Base-by-base conservation (phyloP, 208 protist species). In the Kentomonas sorsogonicus region DNA sequence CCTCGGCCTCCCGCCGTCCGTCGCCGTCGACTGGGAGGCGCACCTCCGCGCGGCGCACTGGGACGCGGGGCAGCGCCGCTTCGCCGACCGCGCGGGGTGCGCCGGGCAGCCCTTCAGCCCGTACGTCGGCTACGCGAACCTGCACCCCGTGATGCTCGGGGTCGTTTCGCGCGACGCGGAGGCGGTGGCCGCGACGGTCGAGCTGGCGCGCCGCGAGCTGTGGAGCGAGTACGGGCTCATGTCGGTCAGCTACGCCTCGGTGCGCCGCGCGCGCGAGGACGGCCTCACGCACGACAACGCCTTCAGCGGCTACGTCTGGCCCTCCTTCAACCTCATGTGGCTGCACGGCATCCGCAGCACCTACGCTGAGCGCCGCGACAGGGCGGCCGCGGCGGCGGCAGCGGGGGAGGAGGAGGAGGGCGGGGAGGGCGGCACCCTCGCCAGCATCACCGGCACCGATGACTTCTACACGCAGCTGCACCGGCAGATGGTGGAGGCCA, bases 11-110 rank as follows among this genome's bases (percentile, higher is more conserved):
- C 16, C 62, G n/a, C 69, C 75, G 60, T 81, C 64, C 22, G 83
- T 90, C 40, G 40, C 18, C 29, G 56, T 85, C 22, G 71, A 79
- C 60, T 93, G 80, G 83, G 77, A 87, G 44, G 69, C 72, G 5
- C 78, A 84, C 64, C 71, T 93, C 20, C 66, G 86, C 46, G 75
- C 69, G 27, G 62, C 80, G 26, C 83, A 93, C 67, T 93, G 86
- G 86, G 83, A 90, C 51, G 53, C 50, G n/a, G 51, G 36, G 6
- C 10, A 55, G 18, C 41, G 75, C 50, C 79, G 79, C 20, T 93
- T 85, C 66, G 73, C 79, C 36, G 86, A 93, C 54, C 77, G 77
- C 18, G 36, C 71, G 25, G 86, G 86, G 13, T 90, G 83, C 58
- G 48, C 53, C 38, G 58, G 23, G 15, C 67, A 53, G n/a, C 44